Percentiles rank a stretch among this genome's conserved stretches.
Conservation (phyloP, 2,329 filamentous ascomycete genomes). For the Ilyonectria mors-panacis region DNA sequence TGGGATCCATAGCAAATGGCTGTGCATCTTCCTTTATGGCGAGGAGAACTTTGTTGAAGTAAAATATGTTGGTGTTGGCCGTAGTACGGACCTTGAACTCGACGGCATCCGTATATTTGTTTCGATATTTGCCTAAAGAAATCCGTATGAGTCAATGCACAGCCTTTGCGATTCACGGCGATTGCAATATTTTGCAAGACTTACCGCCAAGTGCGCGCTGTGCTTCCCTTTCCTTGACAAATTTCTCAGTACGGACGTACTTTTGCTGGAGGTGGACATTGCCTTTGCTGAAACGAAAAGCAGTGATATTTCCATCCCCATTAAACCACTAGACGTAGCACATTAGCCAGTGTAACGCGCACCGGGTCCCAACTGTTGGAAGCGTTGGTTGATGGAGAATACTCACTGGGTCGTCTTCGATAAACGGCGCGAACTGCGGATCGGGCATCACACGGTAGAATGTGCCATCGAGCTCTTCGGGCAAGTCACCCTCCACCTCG, state of each 20-base stretch:
- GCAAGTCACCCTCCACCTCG: constrained; percentile 16
- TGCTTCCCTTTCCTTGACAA: constrained; percentile 14
- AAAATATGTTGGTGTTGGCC: constrained; percentile 22
- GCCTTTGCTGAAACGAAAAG: constrained; percentile 21
- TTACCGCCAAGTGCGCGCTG: constrained; percentile 13
- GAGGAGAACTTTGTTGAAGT: constrained; percentile 15
- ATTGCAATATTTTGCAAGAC: not conserved
- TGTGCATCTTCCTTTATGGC: constrained; percentile 7
- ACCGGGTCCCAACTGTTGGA: not conserved
- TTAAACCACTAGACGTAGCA: constrained; percentile 23
- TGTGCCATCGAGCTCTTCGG: constrained; percentile 25
- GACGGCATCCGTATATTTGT: constrained; percentile 22
- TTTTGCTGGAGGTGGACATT: constrained; percentile 25
- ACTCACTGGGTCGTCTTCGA: constrained; percentile 14
- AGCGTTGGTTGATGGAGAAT: not conserved
- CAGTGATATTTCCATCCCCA: constrained; percentile 25
- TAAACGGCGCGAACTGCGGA: constrained; percentile 24
- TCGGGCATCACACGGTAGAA: constrained; percentile 32
- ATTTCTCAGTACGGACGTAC: constrained; percentile 27
- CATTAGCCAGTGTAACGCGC: not conserved
- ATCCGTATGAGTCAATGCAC: too few species aligned
- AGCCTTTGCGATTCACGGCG: not conserved
- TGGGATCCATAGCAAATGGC: constrained; percentile 14
- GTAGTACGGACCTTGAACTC: constrained; percentile 14
- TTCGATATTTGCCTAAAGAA: constrained; percentile 12